Base-by-base conservation (phyloP, 1,139 yeast species). In the Hanseniaspora sp. region DNA sequence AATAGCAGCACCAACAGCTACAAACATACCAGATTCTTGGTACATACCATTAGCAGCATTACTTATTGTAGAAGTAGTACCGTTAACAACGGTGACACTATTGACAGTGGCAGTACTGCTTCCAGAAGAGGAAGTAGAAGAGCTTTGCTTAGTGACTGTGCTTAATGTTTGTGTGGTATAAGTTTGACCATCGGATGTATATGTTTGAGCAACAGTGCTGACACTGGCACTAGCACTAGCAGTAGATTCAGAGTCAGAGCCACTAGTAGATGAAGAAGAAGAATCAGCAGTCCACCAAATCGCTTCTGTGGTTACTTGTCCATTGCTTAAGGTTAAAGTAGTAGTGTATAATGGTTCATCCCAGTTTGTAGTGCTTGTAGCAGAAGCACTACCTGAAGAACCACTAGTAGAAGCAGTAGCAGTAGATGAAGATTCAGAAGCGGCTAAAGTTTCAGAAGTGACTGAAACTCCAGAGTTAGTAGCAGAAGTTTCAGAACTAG, bases 281-380 rank as follows among this genome's bases (percentile, higher is more conserved):
- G 45, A 34, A 18, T 17, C 37, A 11, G 68, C 64, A n/a, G 61
- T 57, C 69, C 69, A 66, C 69, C 69, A 66, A 12, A 66, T 58
- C 5, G 64, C 64, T 11, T 66, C 60, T 2, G 64, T 59, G 39
- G 61, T 61, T 2, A 59, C 35, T 31, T 55, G 59, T 37, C 67
- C 67, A 8, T 56, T 54, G 28, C 64, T 56, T 40, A 61, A 56
- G 4, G 51, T 46, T 8, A 33, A 2, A 1, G 62, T 57, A 29
- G 62, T 57, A 1, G 62, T 60, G 9, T 58, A 55, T 1, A 79
- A 76, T 5, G 77, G 46, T 11, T 51, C 72, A 18, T 59, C 51
- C 46, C 69, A 64, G 41, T 45, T 28, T 44, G 23, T 49, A 11
- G 47, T 30, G 28, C 28, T 30, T 11, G 34, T 28, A 23, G 45